These are phyloP conservation scores for Hydnum rufescens DNA, from an alignment of 768 basidiomycete genomes.

Conservation along the genomic window DNA sequence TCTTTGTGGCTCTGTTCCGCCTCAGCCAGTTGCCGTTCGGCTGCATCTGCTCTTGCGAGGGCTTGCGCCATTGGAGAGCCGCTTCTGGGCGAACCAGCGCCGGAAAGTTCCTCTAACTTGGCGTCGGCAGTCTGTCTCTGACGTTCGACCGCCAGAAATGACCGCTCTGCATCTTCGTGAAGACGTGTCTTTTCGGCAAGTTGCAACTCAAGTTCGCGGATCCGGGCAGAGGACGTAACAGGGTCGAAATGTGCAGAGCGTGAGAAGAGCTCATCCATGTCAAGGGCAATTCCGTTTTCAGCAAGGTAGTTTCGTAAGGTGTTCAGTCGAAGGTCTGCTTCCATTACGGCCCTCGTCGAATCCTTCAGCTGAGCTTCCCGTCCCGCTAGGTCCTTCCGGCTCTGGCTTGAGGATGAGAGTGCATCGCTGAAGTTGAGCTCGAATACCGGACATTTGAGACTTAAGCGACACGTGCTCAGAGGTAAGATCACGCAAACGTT, in stretches of 20 bases:
- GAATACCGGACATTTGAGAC: constrained; percentile 54
- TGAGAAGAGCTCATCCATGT: constrained; percentile 44
- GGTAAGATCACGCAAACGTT: constrained; percentile 41
- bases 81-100: constrained; percentile 37
- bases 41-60: constrained; percentile 34
- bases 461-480: constrained; percentile 41
- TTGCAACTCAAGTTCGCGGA: constrained; percentile 59
- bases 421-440: constrained; percentile 52
- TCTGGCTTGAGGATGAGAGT: constrained; percentile 42
- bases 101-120: constrained; percentile 41
- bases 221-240: constrained; percentile 20
- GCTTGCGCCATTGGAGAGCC: constrained; percentile 24
- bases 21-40: constrained; percentile 63
- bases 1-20: constrained; percentile 59
- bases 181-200: constrained; percentile 51
- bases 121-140: constrained; percentile 58
- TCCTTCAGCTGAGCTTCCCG: constrained; percentile 48
- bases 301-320: constrained; percentile 73
- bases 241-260: constrained; percentile 14
- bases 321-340: constrained; percentile 49
- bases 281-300: constrained; percentile 67
- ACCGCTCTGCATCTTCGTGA: constrained; percentile 57
- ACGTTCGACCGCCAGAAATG: constrained; percentile 43
- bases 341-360: constrained; percentile 41
- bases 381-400: constrained; percentile 47